Evolutionary conservation across 2,329 filamentous ascomycete genomes (phyloP).

Genomic region (Plenodomus tracheiphilus): DNA sequence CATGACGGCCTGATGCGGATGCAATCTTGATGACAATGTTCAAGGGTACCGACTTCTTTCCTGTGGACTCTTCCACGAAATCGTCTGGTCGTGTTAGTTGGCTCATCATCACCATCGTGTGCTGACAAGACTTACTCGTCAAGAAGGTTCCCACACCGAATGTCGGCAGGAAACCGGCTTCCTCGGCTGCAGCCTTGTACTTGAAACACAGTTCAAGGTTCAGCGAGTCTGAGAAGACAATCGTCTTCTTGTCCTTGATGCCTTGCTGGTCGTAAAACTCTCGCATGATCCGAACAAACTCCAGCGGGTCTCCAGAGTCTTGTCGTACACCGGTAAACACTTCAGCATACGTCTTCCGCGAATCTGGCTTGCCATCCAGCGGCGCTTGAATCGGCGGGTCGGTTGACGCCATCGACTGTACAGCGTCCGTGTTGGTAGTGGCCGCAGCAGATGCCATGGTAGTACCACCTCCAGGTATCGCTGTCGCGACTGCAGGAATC

Average conservation of each 20-base stretch:
- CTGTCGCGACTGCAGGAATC: constrained; percentile 53
- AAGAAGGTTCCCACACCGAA: constrained; percentile 96
- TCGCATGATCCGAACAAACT: constrained; percentile 77
- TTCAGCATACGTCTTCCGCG: constrained; percentile 69
- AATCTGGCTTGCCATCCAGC: constrained; percentile 48
- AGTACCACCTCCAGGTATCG: constrained; percentile 45
- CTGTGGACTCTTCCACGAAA: constrained; percentile 71
- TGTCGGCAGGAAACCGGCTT: constrained; percentile 77
- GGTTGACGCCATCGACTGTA: constrained; percentile 45
- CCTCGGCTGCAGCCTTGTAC: constrained; percentile 83
- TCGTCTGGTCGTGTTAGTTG: constrained; percentile 62
- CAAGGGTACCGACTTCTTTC: constrained; percentile 82
- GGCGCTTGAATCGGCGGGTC: constrained; percentile 52
- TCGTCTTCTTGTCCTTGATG: constrained; percentile 78
- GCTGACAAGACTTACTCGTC: constrained; percentile 62
- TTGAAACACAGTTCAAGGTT: constrained; percentile 88
- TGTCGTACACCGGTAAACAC: constrained; percentile 84
- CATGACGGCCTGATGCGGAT: constrained; percentile 76
- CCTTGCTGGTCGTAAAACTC: constrained; percentile 77
- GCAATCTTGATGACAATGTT: constrained; percentile 99
- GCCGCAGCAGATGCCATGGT: constrained; percentile 46
- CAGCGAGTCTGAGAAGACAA: constrained; percentile 95
- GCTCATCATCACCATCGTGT: no score
- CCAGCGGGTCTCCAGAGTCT: constrained; percentile 83
- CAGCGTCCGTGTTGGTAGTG: constrained; percentile 45